Conservation (phyloP, 1,284 basidiomycete genomes). For the Caloboletus firmus region DNA sequence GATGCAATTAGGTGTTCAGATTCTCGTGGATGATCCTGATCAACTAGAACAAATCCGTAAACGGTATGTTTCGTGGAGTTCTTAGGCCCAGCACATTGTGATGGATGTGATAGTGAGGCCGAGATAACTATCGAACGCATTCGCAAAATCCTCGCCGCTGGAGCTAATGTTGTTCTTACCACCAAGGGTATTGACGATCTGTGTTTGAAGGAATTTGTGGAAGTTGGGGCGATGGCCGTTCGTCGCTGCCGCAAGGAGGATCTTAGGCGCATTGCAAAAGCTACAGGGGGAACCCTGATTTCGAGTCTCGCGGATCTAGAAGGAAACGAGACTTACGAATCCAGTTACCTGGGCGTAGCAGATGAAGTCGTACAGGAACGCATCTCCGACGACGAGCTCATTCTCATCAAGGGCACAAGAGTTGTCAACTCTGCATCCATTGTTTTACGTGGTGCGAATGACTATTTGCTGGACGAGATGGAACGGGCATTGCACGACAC, state of each 20-base stretch:
- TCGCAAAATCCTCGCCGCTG: conserved; percentile 92
- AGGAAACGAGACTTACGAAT: conserved; percentile 97
- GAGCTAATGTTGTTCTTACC: conserved; percentile 96
- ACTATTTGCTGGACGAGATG: conserved; percentile 99
- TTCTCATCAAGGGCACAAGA: conserved; percentile 97
- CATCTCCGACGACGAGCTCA: conserved; percentile 98
- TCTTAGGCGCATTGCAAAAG: conserved; percentile 93
- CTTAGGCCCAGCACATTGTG: background rate
- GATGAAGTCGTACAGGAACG: conserved; percentile 98
- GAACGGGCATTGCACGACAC: conserved; percentile 96
- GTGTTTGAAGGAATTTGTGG: conserved; percentile 98
- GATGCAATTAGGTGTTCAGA: conserved; percentile 98
- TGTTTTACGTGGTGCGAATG: conserved; percentile 95
- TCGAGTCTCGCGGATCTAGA: conserved; percentile 95
- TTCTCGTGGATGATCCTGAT: conserved; percentile 95
- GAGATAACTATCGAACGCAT: conserved; percentile 97
- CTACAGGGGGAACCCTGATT: conserved; percentile 93
- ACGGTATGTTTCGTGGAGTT: conserved; percentile 51
- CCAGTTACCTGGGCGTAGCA: conserved; percentile 84
- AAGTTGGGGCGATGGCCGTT: conserved; percentile 99
- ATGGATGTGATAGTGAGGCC: conserved; percentile 64
- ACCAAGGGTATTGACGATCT: conserved; percentile 99
- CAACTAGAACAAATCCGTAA: conserved; percentile 97
- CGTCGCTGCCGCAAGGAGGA: conserved; percentile 98
- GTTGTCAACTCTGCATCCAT: conserved; percentile 93